A percentile compares a stretch with the other conserved stretches of the same genome.
Evolutionary conservation across 768 basidiomycete genomes (phyloP).

Genomic region (Mycena galopus): DNA sequence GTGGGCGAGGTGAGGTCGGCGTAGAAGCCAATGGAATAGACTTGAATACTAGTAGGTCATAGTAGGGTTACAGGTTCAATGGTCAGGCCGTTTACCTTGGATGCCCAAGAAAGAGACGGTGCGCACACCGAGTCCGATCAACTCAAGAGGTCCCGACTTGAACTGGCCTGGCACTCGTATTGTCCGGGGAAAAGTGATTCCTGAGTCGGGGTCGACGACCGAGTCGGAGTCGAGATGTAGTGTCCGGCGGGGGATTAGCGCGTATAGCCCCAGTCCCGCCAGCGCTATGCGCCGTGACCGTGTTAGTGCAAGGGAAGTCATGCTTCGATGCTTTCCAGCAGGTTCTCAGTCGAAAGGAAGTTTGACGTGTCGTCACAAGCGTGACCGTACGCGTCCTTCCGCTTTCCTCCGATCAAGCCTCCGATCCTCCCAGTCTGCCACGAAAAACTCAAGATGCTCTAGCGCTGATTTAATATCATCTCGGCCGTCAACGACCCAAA

Average conservation of each 20-base stretch:
- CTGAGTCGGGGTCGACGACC: slow-evolving; percentile 80
- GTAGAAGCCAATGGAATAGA: slow-evolving; percentile 93
- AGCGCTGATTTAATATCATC: no score
- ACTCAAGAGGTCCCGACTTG: slow-evolving; percentile 70
- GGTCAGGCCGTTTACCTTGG: no score
- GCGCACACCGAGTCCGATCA: slow-evolving; percentile 89
- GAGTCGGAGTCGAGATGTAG: slow-evolving; percentile 60
- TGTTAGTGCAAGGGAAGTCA: slow-evolving; percentile 33
- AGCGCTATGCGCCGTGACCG: slow-evolving; percentile 49
- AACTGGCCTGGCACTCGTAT: slow-evolving; percentile 75
- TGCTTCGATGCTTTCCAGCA: neutral
- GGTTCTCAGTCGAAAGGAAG: no score
- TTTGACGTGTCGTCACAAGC: no score
- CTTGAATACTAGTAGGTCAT: no score
- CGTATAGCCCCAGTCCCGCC: slow-evolving; percentile 47
- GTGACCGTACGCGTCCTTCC: no score
- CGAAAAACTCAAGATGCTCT: no score
- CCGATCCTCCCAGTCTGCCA: no score
- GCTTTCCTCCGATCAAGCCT: no score
- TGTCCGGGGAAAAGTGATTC: slow-evolving; percentile 78
- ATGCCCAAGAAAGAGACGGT: slow-evolving; percentile 91
- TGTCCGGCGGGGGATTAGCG: slow-evolving; percentile 44
- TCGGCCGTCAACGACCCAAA: no score
- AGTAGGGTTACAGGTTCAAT: no score
- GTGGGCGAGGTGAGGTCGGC: slow-evolving; percentile 80